phyloP scores from a whole-genome alignment of 768 basidiomycete species.

The Tricholoma sp. region DNA sequence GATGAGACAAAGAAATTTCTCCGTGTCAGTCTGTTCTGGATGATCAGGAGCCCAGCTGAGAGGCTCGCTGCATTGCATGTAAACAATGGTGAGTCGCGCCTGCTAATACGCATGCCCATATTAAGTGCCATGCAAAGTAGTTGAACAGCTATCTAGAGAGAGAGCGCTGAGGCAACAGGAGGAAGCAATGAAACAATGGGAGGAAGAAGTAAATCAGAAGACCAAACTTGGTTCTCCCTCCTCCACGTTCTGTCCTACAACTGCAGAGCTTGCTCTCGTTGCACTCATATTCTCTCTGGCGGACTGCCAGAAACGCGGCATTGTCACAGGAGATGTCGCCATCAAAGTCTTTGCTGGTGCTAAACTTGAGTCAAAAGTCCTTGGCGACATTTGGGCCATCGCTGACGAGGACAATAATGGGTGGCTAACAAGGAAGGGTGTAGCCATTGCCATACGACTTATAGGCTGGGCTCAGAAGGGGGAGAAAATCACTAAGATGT shows the following conservation, averaged over 20 bases:
- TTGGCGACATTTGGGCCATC: constrained; percentile 92
- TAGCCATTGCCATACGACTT: constrained; percentile 82
- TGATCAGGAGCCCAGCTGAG: too few relatives aligned
- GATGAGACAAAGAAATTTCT: too few relatives aligned
- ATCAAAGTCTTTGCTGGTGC: constrained; percentile 83
- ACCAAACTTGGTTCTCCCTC: too few relatives aligned
- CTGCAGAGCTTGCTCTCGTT: constrained; percentile 54
- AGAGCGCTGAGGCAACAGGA: too few relatives aligned
- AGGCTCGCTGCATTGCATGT: too few relatives aligned
- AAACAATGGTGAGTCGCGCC: too few relatives aligned
- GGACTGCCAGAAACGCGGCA: constrained; percentile 76
- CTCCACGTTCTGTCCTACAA: constrained; percentile 39
- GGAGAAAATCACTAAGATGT: constrained; percentile 55
- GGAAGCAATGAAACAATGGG: too few relatives aligned
- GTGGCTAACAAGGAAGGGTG: constrained; percentile 82
- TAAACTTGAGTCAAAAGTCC: constrained; percentile 65
- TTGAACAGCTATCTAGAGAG: too few relatives aligned
- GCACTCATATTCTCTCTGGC: constrained; percentile 67
- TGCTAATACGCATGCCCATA: too few relatives aligned
- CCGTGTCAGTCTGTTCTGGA: too few relatives aligned
- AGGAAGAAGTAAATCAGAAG: too few relatives aligned
- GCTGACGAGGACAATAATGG: constrained; percentile 94
- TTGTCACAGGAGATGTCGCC: constrained; percentile 87
- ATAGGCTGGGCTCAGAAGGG: constrained; percentile 93
- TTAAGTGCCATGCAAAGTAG: too few relatives aligned